A percentile compares a stretch with the other conserved stretches of the same genome.
Evolutionary conservation across 192 early-diverging fungal species (phyloP).

Genomic region (Mortierella alpina): DNA sequence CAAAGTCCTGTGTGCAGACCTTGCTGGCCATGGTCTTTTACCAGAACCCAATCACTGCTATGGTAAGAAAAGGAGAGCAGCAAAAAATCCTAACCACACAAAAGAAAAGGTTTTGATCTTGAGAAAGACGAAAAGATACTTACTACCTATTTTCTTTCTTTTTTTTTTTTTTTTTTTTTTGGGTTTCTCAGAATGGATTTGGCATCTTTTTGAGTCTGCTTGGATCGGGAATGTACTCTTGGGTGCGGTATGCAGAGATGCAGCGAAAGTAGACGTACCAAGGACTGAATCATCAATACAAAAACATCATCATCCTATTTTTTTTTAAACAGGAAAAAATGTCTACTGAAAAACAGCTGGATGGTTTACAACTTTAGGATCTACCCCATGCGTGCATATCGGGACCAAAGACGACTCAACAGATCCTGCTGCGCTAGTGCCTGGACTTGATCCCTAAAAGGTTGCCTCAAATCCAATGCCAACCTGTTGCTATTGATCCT

Average conservation of each 20-base stretch:
- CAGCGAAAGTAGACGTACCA: constrained; percentile 52
- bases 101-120: too few species aligned
- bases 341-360: neutral
- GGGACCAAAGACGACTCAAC: constrained; percentile 33
- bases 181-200: constrained; percentile 59
- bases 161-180: constrained; percentile 4
- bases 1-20: constrained; percentile 76
- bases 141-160: constrained; percentile 5
- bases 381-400: constrained; percentile 29
- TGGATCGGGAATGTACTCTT: constrained; percentile 69
- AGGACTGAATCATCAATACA: constrained; percentile 1
- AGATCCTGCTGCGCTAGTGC: constrained; percentile 35
- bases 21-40: constrained; percentile 70
- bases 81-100: too few species aligned
- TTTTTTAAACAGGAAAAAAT: neutral
- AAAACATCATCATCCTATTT: neutral
- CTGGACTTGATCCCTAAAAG: constrained; percentile 32
- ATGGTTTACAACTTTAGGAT: too few species aligned
- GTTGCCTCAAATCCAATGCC: constrained; percentile 38
- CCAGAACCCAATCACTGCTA: constrained; percentile 67
- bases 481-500: constrained; percentile 34
- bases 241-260: constrained; percentile 68
- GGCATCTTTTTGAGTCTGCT: constrained; percentile 68
- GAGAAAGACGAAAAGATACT: neutral
- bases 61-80: constrained; percentile 55